Evolutionary conservation across 805 yeast genomes (phyloP).

Genomic region (Pachysolen tannophilus): DNA sequence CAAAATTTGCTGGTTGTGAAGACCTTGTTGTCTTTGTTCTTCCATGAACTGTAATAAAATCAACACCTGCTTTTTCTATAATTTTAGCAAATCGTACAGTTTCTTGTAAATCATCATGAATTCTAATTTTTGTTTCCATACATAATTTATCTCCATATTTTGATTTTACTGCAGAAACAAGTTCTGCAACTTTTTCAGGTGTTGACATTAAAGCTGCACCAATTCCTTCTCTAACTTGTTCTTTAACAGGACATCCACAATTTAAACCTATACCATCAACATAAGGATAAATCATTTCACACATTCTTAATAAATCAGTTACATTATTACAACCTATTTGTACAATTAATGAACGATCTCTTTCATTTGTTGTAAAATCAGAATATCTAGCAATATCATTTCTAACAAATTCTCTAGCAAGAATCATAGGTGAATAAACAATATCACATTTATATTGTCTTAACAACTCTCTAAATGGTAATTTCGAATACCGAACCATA

Average conservation of each 20-base stretch:
- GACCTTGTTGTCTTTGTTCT: slow-evolving; percentile 81
- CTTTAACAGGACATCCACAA: slow-evolving; percentile 96
- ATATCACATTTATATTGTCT: slow-evolving; percentile 71
- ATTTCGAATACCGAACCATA: slow-evolving; percentile 93
- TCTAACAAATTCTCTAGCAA: slow-evolving; percentile 91
- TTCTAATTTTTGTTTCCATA: slow-evolving; percentile 86
- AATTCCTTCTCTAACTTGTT: slow-evolving; percentile 90
- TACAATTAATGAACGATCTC: slow-evolving; percentile 68
- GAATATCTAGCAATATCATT: slow-evolving; percentile 71
- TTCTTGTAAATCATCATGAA: slow-evolving; percentile 67
- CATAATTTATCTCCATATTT: slow-evolving; percentile 66
- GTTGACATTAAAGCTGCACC: slow-evolving; percentile 93
- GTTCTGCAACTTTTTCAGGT: slow-evolving; percentile 68
- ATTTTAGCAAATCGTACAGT: slow-evolving; percentile 65
- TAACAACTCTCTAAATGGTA: slow-evolving; percentile 80
- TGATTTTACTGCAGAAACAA: slow-evolving; percentile 78
- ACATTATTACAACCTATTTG: slow-evolving; percentile 90
- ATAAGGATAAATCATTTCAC: slow-evolving; percentile 82
- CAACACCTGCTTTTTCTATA: slow-evolving; percentile 85
- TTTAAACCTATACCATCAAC: slow-evolving; percentile 93
- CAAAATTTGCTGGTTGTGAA: slow-evolving; percentile 73
- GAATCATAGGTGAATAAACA: slow-evolving; percentile 92
- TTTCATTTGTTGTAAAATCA: slow-evolving; percentile 75
- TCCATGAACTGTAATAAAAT: slow-evolving; percentile 91
- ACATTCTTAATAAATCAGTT: slow-evolving; percentile 72